These are phyloP conservation scores for Boletus fagicola DNA, from an alignment of 768 basidiomycete genomes.

Conservation along the genomic window DNA sequence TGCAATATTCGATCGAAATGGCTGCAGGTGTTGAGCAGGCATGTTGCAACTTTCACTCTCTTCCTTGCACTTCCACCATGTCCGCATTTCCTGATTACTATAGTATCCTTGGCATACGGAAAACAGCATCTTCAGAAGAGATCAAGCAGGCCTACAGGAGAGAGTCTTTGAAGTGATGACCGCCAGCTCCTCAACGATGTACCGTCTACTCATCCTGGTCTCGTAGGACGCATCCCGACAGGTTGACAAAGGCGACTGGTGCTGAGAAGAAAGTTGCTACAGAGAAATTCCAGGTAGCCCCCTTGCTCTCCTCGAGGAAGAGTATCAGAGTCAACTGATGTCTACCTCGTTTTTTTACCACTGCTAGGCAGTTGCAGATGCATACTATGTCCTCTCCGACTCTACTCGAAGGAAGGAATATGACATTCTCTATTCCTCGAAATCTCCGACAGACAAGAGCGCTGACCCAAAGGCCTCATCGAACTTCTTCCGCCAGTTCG, in stretches of 20 bases:
- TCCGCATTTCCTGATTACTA: conserved; percentile 83
- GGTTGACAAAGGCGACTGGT: conserved; percentile 66
- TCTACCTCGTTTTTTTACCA: not conserved
- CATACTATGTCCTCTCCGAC: conserved; percentile 91
- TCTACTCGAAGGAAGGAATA: conserved; percentile 68
- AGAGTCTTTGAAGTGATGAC: conserved; percentile 64
- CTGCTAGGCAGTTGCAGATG: conserved; percentile 76
- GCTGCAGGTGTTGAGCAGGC: conserved; percentile 9
- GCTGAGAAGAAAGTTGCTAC: conserved; percentile 75
- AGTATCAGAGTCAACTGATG: not conserved
- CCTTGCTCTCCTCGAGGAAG: not conserved
- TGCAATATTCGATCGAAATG: conserved; percentile 2
- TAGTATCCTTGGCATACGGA: conserved; percentile 51
- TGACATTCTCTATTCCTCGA: conserved; percentile 61
- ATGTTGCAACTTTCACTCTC: conserved; percentile 9
- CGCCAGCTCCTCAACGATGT: not conserved
- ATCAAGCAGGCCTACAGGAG: conserved; percentile 75
- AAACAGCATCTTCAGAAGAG: conserved; percentile 64
- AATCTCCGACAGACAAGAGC: conserved; percentile 48
- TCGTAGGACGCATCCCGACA: conserved; percentile 83
- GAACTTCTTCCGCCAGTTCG: conserved; percentile 75
- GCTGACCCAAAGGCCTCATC: conserved; percentile 65
- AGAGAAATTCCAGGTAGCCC: conserved; percentile 76
- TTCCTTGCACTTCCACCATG: conserved; percentile 43
- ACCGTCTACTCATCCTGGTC: conserved; percentile 16